Base-by-base conservation (phyloP, 192 early-diverging fungal genomes). In the Dispira simplex region DNA sequence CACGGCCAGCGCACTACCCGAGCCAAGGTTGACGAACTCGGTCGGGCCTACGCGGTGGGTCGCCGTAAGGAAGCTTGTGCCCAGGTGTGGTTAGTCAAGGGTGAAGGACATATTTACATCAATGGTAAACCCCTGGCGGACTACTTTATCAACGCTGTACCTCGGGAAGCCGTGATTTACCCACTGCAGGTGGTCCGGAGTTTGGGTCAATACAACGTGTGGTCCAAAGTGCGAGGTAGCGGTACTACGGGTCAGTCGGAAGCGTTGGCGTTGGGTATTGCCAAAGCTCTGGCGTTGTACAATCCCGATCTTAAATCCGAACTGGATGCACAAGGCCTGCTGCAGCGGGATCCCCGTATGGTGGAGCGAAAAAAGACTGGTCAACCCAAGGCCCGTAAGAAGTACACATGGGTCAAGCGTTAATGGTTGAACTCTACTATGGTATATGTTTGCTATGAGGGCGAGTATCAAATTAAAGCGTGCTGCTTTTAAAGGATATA, bases 281-380 rank as follows among this genome's bases (percentile, higher is more conserved):
- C 86, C 13, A 76, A 87, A 20, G 89, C 85, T 4, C 62, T 95
- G 10, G 70, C 79, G 39, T 75, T 84, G 51, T 81, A 85, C 44
- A 73, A 86, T n/a, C 74, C 77, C n/a, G 70, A 70, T 56, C 64
- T 77, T n/a, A 80, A 85, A 63, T 71, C 72, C 4, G 68, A 67
- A 13, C 70, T 93, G 11, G 66, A 77, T 44, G 71, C 71, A 53
- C 78, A 86, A 72, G 78, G 84, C 0, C 74, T 81, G 43, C 72
- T 90, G 46, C 69, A 68, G 9, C 71, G 81, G 26, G 85, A 88
- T 76, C 70, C 75, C n/a, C 79, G 89, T 67, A 81, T 81, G 62
- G 92, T 95, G 23, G 94, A 97, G 73, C 82, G 92, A 65, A 97
- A 97, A 75, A 97, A 97, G 88, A 89, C 92, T 44, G 91, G 91